Evolutionary conservation across 345 rosid genomes (phyloP).

Genomic region (Corymbia maculata): DNA sequence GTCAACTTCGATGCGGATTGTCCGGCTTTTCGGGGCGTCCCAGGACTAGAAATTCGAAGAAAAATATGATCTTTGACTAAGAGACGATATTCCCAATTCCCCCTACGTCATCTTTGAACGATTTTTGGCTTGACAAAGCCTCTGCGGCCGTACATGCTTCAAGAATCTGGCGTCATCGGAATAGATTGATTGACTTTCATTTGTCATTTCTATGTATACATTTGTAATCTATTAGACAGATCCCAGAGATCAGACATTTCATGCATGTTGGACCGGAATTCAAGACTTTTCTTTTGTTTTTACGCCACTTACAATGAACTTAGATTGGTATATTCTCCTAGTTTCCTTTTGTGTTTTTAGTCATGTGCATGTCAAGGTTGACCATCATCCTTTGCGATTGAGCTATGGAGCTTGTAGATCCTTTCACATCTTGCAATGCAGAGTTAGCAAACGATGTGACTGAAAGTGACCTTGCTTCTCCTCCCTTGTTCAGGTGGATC

Average conservation of each 20-base stretch:
- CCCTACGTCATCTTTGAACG: neutral
- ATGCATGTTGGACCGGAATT: neutral
- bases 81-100: neutral
- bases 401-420: no score
- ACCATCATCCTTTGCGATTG: no score
- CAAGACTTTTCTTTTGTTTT: no score
- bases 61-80: neutral
- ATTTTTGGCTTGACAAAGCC: neutral
- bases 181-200: neutral
- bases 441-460: neutral
- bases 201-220: neutral
- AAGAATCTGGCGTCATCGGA: neutral
- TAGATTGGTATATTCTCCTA: neutral
- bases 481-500: constrained; percentile 12
- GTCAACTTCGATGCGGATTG: neutral
- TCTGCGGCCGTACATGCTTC: neutral
- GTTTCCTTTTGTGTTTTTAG: no score
- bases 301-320: neutral
- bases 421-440: no score
- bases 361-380: no score
- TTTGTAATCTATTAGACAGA: no score
- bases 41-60: neutral
- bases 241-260: no score
- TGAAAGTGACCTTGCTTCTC: neutral
- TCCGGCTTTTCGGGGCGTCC: neutral